Evolutionary conservation across 805 yeast species (phyloP), one percentile per base, ranked within the genome.

Genomic region (Lipomyces yamanashiensis): DNA sequence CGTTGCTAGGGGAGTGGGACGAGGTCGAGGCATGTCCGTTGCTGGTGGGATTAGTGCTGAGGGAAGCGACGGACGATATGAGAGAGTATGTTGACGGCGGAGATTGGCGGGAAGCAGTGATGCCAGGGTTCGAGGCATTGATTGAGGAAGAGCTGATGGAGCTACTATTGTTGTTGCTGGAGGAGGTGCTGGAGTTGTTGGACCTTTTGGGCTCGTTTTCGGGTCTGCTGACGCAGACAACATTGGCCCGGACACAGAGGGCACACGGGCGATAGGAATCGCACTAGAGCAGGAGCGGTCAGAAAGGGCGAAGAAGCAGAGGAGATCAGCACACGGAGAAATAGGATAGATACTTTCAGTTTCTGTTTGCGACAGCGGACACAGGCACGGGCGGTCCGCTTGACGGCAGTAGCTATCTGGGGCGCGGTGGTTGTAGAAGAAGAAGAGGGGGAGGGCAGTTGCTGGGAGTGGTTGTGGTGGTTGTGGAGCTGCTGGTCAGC

Each of bases 251-350:
- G 19, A 63, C 68, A 43, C 68, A 64, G 23, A 64, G 67, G 17
- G 68, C 67, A 40, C 68, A 64, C 1, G 68, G 68, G n/a, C 68
- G 63, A 21, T 64, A 64, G 39, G 55, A 33, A 33, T 64, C 68
- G 63, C 68, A 64, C 66, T 64, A 51, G 28, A 23, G 23, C n/a
- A 17, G 23, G 34, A 50, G 9, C 6, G 19, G 47, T 51, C 33
- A 43, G 43, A n/a, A 49, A 37, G 28, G 15, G 33, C 10, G n/a
- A 8, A 37, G 23, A 15, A 19, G 28, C n/a, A 28, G 28, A 5
- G 5, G 28, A 28, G 2, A 28, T 28, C 5, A 28, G 28, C 28
- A 28, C 5, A 28, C 28, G 47, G 21, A 40, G 47, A 33, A 23
- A 19, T 7, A 21, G 49, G 28, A 28, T 28, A 56, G 28, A 7